Evolutionary conservation across 2,329 filamentous ascomycete genomes (phyloP), one percentile per base, ranked within the genome.

Genomic region (Ascochyta lentis): DNA sequence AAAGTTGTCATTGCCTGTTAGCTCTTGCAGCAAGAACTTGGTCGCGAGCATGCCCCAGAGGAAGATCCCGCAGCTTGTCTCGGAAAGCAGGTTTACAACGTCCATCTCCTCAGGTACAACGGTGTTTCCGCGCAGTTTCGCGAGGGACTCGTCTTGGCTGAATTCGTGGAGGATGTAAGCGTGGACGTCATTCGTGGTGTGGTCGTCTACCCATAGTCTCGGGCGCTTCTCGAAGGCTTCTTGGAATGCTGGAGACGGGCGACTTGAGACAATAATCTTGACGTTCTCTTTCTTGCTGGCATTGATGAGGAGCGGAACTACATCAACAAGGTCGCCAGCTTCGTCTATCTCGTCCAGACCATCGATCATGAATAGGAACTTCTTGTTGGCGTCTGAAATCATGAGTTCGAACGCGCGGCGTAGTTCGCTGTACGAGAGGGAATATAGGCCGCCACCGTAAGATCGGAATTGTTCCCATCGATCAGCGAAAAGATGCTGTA

Each of bases 311-410:
- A 52, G 26, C 1, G 48, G 39, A 2, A 71, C 37, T 8, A 68
- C 40, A 10, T 67, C 62, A 15, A 73, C 48, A 6, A 70, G 44
- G 8, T 69, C 65, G 2, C 46, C 57, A 39, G 64, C 58, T 4
- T 63, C 64, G 10, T 71, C 67, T n/a, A 66, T 50, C 40, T 73
- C 70, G 49, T 73, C 70, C 2, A 73, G 54, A 4, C 70, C 70
- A 48, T 73, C 70, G 16, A 74, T 55, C 57, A 73, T 61, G 27
- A 74, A 70, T 22, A 71, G 58, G 43, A 72, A 73, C 39, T 73
- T 73, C 49, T 64, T 71, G 8, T 58, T 60, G 4, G 40, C 53
- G 33, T 72, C 70, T 6, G 67, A 63, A 19, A 71, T 56, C 57
- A 72, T 62, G 15, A 65, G 53, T 12, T 71, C 67, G 26, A 72